These are phyloP conservation scores for Yamadazyma tumulicola DNA, from an alignment of 805 yeast species.

Conservation along the genomic window DNA sequence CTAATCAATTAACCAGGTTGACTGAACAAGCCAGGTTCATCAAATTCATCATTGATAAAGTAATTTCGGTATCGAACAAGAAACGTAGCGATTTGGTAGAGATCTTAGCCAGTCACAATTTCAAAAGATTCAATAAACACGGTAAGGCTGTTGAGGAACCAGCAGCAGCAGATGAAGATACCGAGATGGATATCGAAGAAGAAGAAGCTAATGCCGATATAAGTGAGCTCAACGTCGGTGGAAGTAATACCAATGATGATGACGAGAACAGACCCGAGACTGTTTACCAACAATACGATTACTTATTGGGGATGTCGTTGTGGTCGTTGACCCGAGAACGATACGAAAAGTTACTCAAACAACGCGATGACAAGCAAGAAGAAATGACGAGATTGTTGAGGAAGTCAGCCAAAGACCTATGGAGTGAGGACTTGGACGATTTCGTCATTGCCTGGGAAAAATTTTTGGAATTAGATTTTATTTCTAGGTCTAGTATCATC, in stretches of 20 bases:
- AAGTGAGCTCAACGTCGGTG: constrained; percentile 24
- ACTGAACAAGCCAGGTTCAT: constrained; percentile 87
- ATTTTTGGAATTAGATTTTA: constrained; percentile 64
- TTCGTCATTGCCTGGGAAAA: constrained; percentile 65
- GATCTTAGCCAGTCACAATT: constrained; percentile 59
- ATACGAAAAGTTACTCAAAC: constrained; percentile 73
- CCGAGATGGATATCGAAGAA: constrained; percentile 39
- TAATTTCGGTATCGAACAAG: constrained; percentile 70
- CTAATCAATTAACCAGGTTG: constrained; percentile 71
- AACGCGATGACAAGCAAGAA: constrained; percentile 66
- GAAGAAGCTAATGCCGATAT: constrained; percentile 38
- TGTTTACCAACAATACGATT: constrained; percentile 69
- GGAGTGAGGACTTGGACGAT: constrained; percentile 79
- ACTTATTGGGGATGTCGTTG: constrained; percentile 85
- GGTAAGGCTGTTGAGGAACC: constrained; percentile 58
- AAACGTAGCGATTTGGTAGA: constrained; percentile 61
- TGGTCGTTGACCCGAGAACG: constrained; percentile 92
- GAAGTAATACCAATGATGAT: constrained; percentile 24
- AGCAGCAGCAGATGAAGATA: constrained; percentile 30
- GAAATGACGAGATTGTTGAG: constrained; percentile 66
- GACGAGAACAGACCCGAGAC: constrained; percentile 50
- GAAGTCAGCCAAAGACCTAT: constrained; percentile 78
- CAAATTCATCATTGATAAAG: constrained; percentile 78
- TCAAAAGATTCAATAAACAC: constrained; percentile 71
- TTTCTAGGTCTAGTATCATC: constrained; percentile 50